Conservation (phyloP, 2,329 filamentous ascomycete genomes). For the Botrytis pseudocinerea region DNA sequence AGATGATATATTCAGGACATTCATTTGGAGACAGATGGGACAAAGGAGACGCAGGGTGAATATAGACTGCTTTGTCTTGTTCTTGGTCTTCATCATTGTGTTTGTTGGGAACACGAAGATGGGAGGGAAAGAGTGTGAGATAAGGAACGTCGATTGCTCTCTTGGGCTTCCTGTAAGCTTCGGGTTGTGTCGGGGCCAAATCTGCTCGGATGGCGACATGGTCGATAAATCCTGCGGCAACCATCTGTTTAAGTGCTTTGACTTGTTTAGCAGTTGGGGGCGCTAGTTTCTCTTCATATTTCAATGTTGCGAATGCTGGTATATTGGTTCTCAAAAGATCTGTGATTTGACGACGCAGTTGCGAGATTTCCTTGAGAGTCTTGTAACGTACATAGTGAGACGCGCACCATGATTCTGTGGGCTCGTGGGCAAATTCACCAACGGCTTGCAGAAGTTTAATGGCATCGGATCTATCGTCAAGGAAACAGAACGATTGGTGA, state of each 20-base stretch:
- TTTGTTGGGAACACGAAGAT: constrained; percentile 40
- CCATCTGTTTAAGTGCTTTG: constrained; percentile 83
- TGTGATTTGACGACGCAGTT: constrained; percentile 80
- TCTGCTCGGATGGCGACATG: constrained; percentile 92
- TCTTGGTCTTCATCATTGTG: constrained; percentile 41
- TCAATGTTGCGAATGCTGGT: constrained; percentile 59
- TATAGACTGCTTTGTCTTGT: constrained; percentile 68
- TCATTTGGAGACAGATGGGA: constrained; percentile 67
- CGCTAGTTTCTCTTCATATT: constrained; percentile 57
- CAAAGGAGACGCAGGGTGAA: constrained; percentile 83
- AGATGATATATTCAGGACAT: constrained; percentile 85
- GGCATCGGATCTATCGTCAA: constrained; percentile 82
- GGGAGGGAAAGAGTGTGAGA: constrained; percentile 74
- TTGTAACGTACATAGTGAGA: constrained; percentile 85
- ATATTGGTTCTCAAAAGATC: constrained; percentile 77
- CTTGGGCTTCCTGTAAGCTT: constrained; percentile 66
- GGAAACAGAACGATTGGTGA: constrained; percentile 74
- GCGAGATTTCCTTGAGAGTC: constrained; percentile 79
- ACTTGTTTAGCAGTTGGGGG: constrained; percentile 67
- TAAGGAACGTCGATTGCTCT: constrained; percentile 94
- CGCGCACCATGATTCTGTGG: constrained; percentile 72
- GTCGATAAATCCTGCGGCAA: constrained; percentile 89
- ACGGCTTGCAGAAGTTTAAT: constrained; percentile 89
- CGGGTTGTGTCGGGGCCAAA: constrained; percentile 71
- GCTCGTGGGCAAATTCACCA: constrained; percentile 79